These are phyloP conservation scores for Rosellinia necatrix DNA, from an alignment of 2,329 filamentous ascomycete genomes.

Conservation along the genomic window DNA sequence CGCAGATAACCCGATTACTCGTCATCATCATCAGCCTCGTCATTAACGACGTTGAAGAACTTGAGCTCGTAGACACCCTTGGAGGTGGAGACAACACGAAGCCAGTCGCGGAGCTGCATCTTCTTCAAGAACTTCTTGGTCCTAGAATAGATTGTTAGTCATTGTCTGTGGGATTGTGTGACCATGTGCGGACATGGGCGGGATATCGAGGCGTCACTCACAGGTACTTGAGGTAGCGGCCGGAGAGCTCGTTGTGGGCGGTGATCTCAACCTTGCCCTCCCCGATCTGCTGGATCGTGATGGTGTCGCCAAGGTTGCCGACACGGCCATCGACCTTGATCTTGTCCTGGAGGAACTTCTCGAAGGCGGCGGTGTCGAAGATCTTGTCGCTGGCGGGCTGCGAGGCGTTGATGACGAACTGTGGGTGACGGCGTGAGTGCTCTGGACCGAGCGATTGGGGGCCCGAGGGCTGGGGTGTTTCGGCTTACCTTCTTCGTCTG, in stretches of 20 bases:
- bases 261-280: conserved; percentile 99
- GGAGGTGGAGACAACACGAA: conserved; percentile 96
- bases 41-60: conserved; percentile 99
- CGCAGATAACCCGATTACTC: conserved; percentile 66
- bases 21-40: conserved; percentile 96
- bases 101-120: conserved; percentile 99
- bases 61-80: conserved; percentile 99
- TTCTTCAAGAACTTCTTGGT: conserved; percentile 99
- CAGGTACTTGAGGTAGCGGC: conserved; percentile 99
- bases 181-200: background rate
- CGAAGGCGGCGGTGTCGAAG: conserved; percentile 98
- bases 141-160: conserved; percentile 50
- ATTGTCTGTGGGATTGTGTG: background rate
- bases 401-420: conserved; percentile 99
- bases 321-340: conserved; percentile 99
- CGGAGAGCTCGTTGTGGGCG: conserved; percentile 96
- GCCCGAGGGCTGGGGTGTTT: background rate
- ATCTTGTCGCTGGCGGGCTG: conserved; percentile 99
- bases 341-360: conserved; percentile 99
- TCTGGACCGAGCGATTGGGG: background rate
- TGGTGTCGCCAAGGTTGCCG: conserved; percentile 93
- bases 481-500: conserved; percentile 78
- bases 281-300: conserved; percentile 86
- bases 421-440: conserved; percentile 17
- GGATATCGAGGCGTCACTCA: conserved; percentile 53